Percentiles rank a stretch among this genome's conserved stretches.
These are phyloP conservation scores for Gossypioides kirkii DNA, from an alignment of 345 rosid genomes.

Conservation along the genomic window DNA sequence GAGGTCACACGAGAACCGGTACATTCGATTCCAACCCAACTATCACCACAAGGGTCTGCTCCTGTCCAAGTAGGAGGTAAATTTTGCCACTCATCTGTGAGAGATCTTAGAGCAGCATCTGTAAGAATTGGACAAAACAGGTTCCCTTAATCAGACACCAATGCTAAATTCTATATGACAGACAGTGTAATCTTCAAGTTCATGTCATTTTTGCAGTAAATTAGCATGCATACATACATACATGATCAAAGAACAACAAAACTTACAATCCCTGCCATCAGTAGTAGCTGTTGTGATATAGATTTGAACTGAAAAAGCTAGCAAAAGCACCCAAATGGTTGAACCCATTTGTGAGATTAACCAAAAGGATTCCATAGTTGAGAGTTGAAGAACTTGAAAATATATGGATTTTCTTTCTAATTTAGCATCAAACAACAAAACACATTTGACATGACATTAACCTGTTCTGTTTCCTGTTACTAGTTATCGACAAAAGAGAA, in stretches of 20 bases:
- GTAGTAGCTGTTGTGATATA: slow-evolving; percentile 23
- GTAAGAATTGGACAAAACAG: slow-evolving; percentile 16
- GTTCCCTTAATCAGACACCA: not conserved
- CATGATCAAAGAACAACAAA: not conserved
- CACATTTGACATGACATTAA: not conserved
- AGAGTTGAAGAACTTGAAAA: not conserved
- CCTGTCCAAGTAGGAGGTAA: slow-evolving; percentile 62
- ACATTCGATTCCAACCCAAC: slow-evolving; percentile 74
- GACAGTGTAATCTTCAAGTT: not conserved
- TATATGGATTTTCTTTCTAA: slow-evolving; percentile 1
- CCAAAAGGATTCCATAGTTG: not conserved
- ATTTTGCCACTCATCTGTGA: slow-evolving; percentile 39
- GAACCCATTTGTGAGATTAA: slow-evolving; percentile 29
- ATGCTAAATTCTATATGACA: not conserved
- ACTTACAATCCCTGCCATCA: slow-evolving; percentile 30
- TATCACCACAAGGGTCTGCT: slow-evolving; percentile 66
- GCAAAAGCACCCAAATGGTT: slow-evolving; percentile 28
- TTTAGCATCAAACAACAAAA: slow-evolving; percentile 1
- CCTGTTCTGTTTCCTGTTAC: not conserved
- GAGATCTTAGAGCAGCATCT: slow-evolving; percentile 39
- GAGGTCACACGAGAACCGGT: slow-evolving; percentile 37
- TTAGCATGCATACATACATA: not conserved
- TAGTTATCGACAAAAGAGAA: not conserved
- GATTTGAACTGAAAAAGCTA: slow-evolving; percentile 24
- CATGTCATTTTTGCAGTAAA: not conserved